A percentile compares a stretch with the other conserved stretches of the same genome.
These are phyloP conservation scores for Verbena officinalis DNA, from an alignment of 257 asterid genomes.

Conservation along the genomic window DNA sequence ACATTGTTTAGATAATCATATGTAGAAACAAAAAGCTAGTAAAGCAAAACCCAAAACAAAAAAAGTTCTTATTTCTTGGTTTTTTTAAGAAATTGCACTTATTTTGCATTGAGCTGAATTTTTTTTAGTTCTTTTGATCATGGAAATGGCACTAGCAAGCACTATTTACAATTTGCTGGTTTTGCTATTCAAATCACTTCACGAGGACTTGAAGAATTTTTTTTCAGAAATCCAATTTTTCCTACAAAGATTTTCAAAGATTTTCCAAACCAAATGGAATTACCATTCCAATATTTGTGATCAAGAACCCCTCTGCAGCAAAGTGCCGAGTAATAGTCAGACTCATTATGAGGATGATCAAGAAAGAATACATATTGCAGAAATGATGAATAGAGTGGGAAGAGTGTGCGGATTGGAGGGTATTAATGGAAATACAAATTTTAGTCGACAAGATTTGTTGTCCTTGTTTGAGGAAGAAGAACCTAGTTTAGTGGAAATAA, in stretches of 20 bases:
- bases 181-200: background rate
- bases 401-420: constrained; percentile 21
- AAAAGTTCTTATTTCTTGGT: too few relatives aligned
- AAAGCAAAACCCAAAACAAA: background rate
- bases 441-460: constrained; percentile 18
- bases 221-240: background rate
- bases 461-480: constrained; percentile 29
- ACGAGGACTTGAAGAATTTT: background rate
- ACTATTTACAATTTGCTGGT: background rate
- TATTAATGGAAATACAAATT: background rate
- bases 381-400: constrained; percentile 33
- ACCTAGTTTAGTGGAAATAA: constrained; percentile 34
- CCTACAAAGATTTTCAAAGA: background rate
- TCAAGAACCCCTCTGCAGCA: background rate
- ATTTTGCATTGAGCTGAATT: too few relatives aligned
- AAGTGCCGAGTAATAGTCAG: background rate
- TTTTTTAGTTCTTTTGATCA: background rate
- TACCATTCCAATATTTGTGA: background rate
- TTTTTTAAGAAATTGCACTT: too few relatives aligned
- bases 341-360: background rate
- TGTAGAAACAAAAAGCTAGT: background rate
- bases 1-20: background rate
- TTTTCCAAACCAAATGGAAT: background rate
- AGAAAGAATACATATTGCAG: constrained; percentile 9
- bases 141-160: background rate